Evolutionary conservation across 495 filamentous ascomycete species (phyloP), one percentile per base, ranked within the genome.

Genomic region (Thozetella sp.): DNA sequence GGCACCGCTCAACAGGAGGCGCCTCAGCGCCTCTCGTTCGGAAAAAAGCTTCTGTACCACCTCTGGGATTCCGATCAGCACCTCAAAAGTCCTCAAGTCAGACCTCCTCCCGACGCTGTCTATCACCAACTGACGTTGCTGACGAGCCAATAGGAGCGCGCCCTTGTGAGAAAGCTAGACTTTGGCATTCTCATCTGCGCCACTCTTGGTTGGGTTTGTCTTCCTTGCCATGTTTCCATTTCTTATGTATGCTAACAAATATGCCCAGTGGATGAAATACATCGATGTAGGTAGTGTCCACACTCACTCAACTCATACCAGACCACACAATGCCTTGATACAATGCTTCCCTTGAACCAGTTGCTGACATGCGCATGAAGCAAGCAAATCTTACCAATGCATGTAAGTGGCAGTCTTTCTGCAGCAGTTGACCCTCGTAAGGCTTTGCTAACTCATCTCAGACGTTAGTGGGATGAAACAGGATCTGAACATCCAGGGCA

Each of bases 381-480:
- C 30, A 37, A 15, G 30, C 30, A 6, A 37, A 37, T 15, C 30
- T 37, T 15, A 37, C 30, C 30, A 37, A 37, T 15, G 30, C 30
- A 6, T 37, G 30, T 37, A 37, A 37, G 30, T 37, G 30, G 30
- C 6, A 6, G 15, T 6, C 30, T 37, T n/a, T n/a, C n/a, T n/a
- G n/a, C n/a, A 37, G 30, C 15, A 15, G 30, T 37, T 37, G 6
- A 37, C 30, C 15, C 15, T 15, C 6, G 30, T 37, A 37, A 37
- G 6, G 15, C 30, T 37, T 37, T 6, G 6, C 15, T 6, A 37
- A 37, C 6, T 6, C 30, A 6, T 6, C 30, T 6, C 15, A 37
- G 30, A 84, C 63, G 78, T 83, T n/a, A 73, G 71, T 15, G 81
- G 81, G 0, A 81, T 84, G 79, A 78, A 80, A 63, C 76, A 81